Base-by-base conservation (phyloP, 1,284 basidiomycete species). In the Boletus subluridellus region DNA sequence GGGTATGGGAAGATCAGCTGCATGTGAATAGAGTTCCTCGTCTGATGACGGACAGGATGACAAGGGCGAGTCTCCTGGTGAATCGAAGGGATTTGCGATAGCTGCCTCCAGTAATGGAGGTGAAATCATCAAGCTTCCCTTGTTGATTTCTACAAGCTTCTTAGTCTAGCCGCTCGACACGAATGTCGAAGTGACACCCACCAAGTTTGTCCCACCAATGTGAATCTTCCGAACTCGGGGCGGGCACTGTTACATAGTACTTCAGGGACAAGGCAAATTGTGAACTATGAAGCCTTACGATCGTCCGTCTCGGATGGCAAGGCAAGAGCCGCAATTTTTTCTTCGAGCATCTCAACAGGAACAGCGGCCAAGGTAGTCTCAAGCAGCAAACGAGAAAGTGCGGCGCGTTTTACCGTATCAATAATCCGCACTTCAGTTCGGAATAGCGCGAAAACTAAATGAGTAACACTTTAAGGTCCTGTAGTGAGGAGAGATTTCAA, bases 391-490 rank as follows among this genome's bases (percentile, higher is more conserved):
- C 84, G 85, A 17, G 87, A 85, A 15, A 98, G 77, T 2, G 82
- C 79, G 0, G 84, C 82, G 55, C 87, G 86, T 73, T 92, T 95
- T 7, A 76, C 79, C 26, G 84, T 75, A 70, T 99, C 94, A 41
- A 98, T 81, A 30, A 90, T 82, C 49, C 90, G 82, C 32, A 96
- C 85, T 52, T 88, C 83, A 0, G 87, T 86, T 52, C 84, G 80
- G 74, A 98, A 94, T 6, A 91, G 75, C 2, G 88, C 93, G 66
- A 91, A 96, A 1, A 99, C 95, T 91, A 59, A 17, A 49, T 15
- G 17, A 24, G 5, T 11, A 41, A 17, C 8, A 30, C 10, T 24
- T 49, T 39, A 32, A 52, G 12, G 24, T 47, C 48, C 6, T 26
- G 48, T 47, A 45, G 15, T 37, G 50, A 28, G 4, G 17, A 21